These are phyloP conservation scores for Kwoniella heveanensis DNA, from an alignment of 768 basidiomycete genomes.

Conservation along the genomic window DNA sequence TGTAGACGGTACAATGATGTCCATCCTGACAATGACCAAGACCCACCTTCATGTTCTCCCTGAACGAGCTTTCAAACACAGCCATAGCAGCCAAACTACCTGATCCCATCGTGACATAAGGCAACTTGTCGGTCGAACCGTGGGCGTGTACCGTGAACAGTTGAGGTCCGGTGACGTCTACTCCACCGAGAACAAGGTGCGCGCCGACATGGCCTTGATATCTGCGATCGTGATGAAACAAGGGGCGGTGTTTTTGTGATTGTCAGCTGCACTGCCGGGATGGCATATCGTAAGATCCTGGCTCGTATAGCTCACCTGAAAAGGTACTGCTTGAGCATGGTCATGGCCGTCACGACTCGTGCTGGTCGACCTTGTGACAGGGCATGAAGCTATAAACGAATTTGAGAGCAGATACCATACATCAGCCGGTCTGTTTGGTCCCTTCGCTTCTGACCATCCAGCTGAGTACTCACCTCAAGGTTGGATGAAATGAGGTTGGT, in stretches of 20 bases:
- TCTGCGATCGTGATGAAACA: constrained; percentile 58
- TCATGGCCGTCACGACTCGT: constrained; percentile 96
- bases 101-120: constrained; percentile 98
- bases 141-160: constrained; percentile 95
- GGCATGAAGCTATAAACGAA: constrained; percentile 66
- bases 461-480: constrained; percentile 63
- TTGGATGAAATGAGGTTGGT: constrained; percentile 95
- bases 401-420: not conserved
- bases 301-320: constrained; percentile 69
- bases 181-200: constrained; percentile 92
- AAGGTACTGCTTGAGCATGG: constrained; percentile 95
- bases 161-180: constrained; percentile 90
- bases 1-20: no score
- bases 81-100: constrained; percentile 98
- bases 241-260: not conserved
- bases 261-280: not conserved
- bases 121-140: constrained; percentile 96
- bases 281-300: no score
- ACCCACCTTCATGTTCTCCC: constrained; percentile 74
- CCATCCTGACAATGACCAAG: not conserved
- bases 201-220: constrained; percentile 94
- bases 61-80: constrained; percentile 88
- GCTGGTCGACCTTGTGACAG: constrained; percentile 89
- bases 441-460: no score
- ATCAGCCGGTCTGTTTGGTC: not conserved